Conservation (phyloP, 495 filamentous ascomycete genomes). For the Usnea hakonensis region DNA sequence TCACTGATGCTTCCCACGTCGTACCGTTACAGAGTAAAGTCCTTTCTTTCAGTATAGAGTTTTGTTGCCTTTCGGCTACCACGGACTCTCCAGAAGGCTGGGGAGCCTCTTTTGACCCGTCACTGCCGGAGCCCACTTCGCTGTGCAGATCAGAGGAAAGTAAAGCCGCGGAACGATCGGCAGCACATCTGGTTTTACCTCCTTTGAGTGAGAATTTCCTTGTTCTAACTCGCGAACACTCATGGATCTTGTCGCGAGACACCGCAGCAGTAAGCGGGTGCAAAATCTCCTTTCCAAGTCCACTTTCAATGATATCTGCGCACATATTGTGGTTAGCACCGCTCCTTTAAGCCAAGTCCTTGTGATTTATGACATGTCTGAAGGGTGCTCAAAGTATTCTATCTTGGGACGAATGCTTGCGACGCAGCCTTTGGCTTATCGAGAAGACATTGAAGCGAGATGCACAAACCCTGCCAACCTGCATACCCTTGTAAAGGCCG, state of each 20-base stretch:
- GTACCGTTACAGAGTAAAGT: slow-evolving; percentile 1
- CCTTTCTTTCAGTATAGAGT: background rate
- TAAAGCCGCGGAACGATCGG: background rate
- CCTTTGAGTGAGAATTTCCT: background rate
- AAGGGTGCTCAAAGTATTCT: background rate
- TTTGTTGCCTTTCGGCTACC: background rate
- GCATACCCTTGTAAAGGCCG: slow-evolving; percentile 29
- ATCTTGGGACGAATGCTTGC: background rate
- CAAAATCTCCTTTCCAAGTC: slow-evolving; percentile 40
- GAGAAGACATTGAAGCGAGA: slow-evolving; percentile 7
- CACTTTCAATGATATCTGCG: slow-evolving; percentile 35
- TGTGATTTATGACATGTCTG: background rate
- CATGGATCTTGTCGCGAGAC: background rate
- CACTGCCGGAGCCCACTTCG: background rate
- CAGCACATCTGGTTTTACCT: background rate
- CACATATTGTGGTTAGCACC: background rate
- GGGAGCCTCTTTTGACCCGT: background rate
- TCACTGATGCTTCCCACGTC: background rate
- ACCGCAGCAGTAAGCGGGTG: background rate
- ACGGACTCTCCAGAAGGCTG: background rate
- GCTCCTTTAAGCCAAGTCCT: background rate
- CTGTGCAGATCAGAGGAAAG: background rate
- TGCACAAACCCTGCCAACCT: background rate
- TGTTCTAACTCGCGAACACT: background rate
- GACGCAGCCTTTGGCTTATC: background rate